Evolutionary conservation across 1,139 yeast species (phyloP), one percentile per base, ranked within the genome.

Genomic region (Candida tetrigidarum): DNA sequence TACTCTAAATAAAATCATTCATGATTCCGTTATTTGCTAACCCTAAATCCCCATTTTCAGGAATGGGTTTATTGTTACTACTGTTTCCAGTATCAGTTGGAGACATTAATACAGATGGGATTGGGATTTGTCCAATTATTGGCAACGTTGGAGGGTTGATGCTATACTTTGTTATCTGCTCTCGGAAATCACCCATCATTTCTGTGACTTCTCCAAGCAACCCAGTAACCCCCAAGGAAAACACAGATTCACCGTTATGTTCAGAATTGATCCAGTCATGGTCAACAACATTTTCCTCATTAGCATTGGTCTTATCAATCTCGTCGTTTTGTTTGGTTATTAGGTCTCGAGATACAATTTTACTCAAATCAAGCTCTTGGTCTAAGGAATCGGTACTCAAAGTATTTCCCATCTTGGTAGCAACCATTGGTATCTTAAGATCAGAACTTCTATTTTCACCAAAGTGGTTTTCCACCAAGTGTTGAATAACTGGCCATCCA

Each of bases 401-500:
- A 10, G 19, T 12, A 18, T 32, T 15, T 14, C 44, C 28, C 5
- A 43, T 41, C 3, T 34, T 22, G 8, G 25, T 18, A 12, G 15
- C 54, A 26, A 19, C 22, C 15, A 20, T 36, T 29, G 35, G 35
- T 18, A 32, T 32, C 23, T 27, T 41, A 26, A 27, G n/a, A 32
- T 50, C 52, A 5, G 39, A 37, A 12, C 48, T 48, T 14, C 38
- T 41, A 10, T 53, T 55, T 11, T 39, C 47, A 2, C 49, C 55
- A 48, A 67, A 67, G 54, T 67, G 73, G 36, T 57, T 57, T 9
- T 58, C 53, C 20, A 86, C 88, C 51, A 93, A 57, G 64, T 93
- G 97, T 43, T 86, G 88, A 28, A 93, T 76, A 0, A 91, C 97
- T 0, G 89, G 91, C 97, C 98, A 92, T 1, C 99, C 99, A 66